Conservation (phyloP, 164 flowering plant genomes). For the Cinnamomum chago region DNA sequence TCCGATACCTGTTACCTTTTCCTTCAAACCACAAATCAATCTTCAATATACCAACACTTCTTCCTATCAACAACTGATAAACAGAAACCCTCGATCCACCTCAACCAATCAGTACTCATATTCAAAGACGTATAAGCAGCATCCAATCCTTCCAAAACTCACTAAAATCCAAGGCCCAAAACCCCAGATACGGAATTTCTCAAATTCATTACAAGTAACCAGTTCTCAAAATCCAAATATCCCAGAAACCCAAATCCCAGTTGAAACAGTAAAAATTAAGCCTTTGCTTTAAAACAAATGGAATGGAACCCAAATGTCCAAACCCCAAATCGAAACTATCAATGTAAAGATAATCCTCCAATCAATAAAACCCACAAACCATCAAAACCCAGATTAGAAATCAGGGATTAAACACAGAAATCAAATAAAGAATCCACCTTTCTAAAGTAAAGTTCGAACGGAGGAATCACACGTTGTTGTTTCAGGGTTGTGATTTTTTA, state of each 20-base stretch:
- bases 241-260: neutral
- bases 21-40: too few relatives aligned
- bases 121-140: neutral
- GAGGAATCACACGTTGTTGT: neutral
- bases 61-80: neutral
- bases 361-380: neutral
- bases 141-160: neutral
- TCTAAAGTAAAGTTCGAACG: neutral
- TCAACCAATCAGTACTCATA: constrained; percentile 1
- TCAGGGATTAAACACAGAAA: neutral
- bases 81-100: neutral
- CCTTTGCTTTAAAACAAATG: too few relatives aligned
- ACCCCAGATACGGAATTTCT: neutral
- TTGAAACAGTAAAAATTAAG: too few relatives aligned
- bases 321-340: neutral
- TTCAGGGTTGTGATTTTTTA: neutral
- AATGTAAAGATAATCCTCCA: neutral
- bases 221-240: too few relatives aligned
- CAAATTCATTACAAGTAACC: too few relatives aligned
- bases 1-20: too few relatives aligned
- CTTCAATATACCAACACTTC: too few relatives aligned
- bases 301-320: neutral
- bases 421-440: neutral
- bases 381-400: neutral
- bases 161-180: too few relatives aligned